Evolutionary conservation across 140 eudicot genomes (phyloP).

Genomic region (Cichorium intybus): DNA sequence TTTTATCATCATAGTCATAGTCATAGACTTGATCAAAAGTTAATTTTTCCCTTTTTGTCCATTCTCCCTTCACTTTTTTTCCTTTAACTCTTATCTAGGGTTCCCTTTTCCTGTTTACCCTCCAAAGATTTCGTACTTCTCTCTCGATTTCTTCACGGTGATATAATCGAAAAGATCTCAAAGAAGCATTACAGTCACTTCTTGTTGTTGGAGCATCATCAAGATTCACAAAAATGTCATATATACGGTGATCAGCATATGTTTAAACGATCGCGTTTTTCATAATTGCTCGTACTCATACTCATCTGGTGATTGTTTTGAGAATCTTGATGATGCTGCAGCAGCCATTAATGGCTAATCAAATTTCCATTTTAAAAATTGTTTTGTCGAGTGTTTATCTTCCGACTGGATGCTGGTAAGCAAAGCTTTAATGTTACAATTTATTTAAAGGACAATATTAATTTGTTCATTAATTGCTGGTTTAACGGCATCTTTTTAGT

Average conservation of each 20-base stretch:
- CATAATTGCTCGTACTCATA: too few species aligned
- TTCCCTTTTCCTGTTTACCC: constrained; percentile 9
- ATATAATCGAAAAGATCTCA: not conserved
- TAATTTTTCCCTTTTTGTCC: constrained; percentile 1
- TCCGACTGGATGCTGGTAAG: constrained; percentile 27
- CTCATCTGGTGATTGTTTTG: constrained; percentile 22
- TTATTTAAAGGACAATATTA: not conserved
- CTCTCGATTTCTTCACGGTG: not conserved
- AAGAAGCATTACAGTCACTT: constrained; percentile 41
- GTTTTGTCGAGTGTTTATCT: constrained; percentile 1
- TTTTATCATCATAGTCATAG: not conserved
- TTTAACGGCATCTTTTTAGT: constrained; percentile 9
- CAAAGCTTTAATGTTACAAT: not conserved
- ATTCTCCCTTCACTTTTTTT: not conserved
- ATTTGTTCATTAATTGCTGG: constrained; percentile 2
- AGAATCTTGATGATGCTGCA: constrained; percentile 96
- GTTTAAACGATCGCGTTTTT: constrained; percentile 2
- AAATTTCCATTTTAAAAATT: not conserved
- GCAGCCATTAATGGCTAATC: constrained; percentile 51
- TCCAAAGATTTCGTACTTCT: not conserved
- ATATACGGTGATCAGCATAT: constrained; percentile 22
- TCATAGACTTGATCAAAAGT: constrained; percentile 12
- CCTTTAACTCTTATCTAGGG: constrained; percentile 28
- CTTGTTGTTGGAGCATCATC: constrained; percentile 79
- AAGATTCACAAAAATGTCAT: constrained; percentile 57